Evolutionary conservation across 345 rosid species (phyloP).

Genomic region (Heritiera littoralis): DNA sequence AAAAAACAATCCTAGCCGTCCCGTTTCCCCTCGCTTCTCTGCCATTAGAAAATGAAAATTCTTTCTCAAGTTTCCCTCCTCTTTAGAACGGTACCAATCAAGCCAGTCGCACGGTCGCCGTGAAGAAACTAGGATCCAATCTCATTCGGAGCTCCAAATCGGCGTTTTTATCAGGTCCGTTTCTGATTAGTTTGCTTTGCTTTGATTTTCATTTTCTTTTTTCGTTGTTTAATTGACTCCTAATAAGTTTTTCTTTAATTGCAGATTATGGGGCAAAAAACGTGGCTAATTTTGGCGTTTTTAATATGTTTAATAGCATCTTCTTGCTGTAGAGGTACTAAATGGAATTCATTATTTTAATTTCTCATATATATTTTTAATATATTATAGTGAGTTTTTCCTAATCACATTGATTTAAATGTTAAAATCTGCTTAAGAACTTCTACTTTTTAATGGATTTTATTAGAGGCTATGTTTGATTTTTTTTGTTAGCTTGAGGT

Average conservation of each 20-base stretch:
- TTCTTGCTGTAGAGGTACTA: constrained; percentile 52
- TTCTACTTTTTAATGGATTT: not conserved
- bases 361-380: not conserved
- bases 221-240: not conserved
- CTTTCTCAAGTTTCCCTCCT: not conserved
- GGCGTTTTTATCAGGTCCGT: not conserved
- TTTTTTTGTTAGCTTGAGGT: not conserved
- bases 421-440: constrained; percentile 1
- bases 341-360: not conserved
- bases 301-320: constrained; percentile 33
- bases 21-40: not conserved
- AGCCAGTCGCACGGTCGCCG: not conserved
- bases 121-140: not conserved
- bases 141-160: constrained; percentile 1
- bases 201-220: not conserved
- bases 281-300: constrained; percentile 37
- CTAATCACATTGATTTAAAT: not conserved
- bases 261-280: constrained; percentile 51
- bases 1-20: not conserved
- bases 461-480: not conserved
- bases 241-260: not conserved
- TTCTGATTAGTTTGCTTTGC: not conserved
- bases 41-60: not conserved
- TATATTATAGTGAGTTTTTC: not conserved
- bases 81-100: not conserved